A percentile compares a stretch with the other conserved stretches of the same genome.
phyloP scores from a whole-genome alignment of 306 rosid genomes.

The Heteromeles arbutifolia region DNA sequence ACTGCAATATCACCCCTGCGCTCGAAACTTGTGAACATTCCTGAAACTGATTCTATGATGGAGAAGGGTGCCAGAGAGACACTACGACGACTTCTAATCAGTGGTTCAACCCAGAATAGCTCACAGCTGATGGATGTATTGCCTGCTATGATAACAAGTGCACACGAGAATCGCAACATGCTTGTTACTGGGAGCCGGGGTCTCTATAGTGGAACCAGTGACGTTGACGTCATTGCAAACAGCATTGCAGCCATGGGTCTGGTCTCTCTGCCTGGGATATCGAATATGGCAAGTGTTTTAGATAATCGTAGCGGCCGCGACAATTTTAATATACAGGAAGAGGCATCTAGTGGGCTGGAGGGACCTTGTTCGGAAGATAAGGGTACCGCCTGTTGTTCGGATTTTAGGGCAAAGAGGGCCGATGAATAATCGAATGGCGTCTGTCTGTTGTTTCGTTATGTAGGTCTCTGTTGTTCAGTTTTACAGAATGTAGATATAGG shows the following conservation, averaged over 20 bases:
- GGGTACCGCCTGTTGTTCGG: slow-evolving; percentile 24
- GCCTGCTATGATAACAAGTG: slow-evolving; percentile 61
- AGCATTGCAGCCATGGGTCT: slow-evolving; percentile 86
- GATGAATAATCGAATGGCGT: slow-evolving; percentile 5
- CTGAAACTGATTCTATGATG: slow-evolving; percentile 68
- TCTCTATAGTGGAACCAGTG: slow-evolving; percentile 62
- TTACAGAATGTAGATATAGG: slow-evolving; percentile 32
- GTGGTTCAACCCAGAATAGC: slow-evolving; percentile 65
- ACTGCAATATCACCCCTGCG: slow-evolving; percentile 69
- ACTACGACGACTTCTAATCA: slow-evolving; percentile 66
- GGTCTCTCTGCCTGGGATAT: slow-evolving; percentile 60
- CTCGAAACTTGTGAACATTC: slow-evolving; percentile 51
- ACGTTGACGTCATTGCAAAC: slow-evolving; percentile 59
- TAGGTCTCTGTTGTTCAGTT: slow-evolving; percentile 18
- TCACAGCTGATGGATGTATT: slow-evolving; percentile 51
- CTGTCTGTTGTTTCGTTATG: background rate
- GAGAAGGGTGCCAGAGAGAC: slow-evolving; percentile 94
- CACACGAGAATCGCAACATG: slow-evolving; percentile 41
- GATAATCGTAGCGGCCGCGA: slow-evolving; percentile 18
- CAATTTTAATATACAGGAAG: slow-evolving; percentile 20
- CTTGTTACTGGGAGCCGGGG: slow-evolving; percentile 78
- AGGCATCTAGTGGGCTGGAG: slow-evolving; percentile 30
- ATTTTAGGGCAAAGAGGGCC: slow-evolving; percentile 20
- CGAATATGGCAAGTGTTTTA: slow-evolving; percentile 21
- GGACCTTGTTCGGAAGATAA: slow-evolving; percentile 37